phyloP scores from a whole-genome alignment of 2,329 filamentous ascomycete species.

The Ambrosiella beaveri region DNA sequence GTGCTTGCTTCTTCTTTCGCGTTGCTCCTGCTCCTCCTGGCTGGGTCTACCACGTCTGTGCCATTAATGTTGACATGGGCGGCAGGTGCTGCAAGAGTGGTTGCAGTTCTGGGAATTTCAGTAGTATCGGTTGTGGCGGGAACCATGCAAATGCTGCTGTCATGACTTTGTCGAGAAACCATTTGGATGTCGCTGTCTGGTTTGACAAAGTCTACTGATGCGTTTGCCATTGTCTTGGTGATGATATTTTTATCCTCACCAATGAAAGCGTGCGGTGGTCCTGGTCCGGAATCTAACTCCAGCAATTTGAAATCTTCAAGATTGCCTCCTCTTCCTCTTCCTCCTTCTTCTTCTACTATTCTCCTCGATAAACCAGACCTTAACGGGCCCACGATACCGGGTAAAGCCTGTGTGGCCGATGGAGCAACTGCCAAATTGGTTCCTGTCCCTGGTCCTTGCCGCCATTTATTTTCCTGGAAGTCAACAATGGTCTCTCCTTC shows the following conservation, averaged over 20 bases:
- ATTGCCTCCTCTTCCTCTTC: background rate
- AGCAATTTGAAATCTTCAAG: background rate
- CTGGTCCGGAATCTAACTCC: background rate
- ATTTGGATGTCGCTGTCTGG: no score
- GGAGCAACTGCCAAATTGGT: background rate
- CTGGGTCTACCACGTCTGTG: conserved; percentile 3
- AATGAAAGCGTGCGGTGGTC: background rate
- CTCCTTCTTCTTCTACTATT: no score
- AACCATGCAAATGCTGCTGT: no score
- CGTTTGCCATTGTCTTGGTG: background rate
- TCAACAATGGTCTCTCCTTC: background rate
- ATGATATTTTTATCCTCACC: background rate
- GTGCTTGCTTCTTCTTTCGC: background rate
- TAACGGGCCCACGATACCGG: background rate
- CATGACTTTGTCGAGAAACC: no score
- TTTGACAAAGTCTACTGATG: background rate
- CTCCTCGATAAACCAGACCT: background rate
- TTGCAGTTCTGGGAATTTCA: background rate
- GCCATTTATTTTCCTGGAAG: background rate
- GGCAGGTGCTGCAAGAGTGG: background rate
- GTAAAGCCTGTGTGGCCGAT: background rate
- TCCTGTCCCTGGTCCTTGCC: background rate
- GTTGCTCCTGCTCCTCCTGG: background rate
- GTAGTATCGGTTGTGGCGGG: background rate
- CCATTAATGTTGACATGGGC: background rate